A percentile compares a stretch with the other conserved stretches of the same genome.
Conservation (phyloP, 805 yeast genomes). For the Monosporozyma aerobia region DNA sequence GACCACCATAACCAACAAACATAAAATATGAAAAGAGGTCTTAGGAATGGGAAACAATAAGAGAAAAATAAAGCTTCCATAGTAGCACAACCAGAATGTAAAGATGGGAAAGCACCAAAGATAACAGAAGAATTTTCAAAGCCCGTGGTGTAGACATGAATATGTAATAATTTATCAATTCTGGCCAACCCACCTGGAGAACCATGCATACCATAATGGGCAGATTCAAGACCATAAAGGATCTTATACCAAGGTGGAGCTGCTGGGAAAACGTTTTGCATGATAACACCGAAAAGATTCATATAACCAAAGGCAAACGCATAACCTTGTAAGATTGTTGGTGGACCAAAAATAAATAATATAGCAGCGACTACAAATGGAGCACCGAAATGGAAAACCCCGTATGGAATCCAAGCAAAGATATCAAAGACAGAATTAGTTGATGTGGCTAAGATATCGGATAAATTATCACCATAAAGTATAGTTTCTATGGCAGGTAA, state of each 20-base stretch:
- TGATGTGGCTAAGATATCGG: conserved; percentile 70
- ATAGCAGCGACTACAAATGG: conserved; percentile 80
- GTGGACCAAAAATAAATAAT: conserved; percentile 84
- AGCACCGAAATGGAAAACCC: conserved; percentile 78
- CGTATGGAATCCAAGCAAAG: conserved; percentile 94
- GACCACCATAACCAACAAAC: conserved; percentile 98
- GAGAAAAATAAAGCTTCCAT: conserved; percentile 84
- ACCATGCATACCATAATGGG: conserved; percentile 84
- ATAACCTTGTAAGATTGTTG: conserved; percentile 70
- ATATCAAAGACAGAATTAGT: conserved; percentile 61
- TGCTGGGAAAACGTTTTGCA: conserved; percentile 78
- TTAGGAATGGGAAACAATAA: conserved; percentile 67
- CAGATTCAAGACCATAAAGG: conserved; percentile 77
- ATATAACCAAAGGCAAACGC: conserved; percentile 93
- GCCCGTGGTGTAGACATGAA: conserved; percentile 74
- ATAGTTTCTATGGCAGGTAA: conserved; percentile 89
- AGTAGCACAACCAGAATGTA: conserved; percentile 90
- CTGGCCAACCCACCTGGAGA: conserved; percentile 93
- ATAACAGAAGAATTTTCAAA: conserved; percentile 84
- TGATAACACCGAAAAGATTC: conserved; percentile 78
- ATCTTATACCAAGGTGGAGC: conserved; percentile 98
- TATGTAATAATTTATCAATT: conserved; percentile 68
- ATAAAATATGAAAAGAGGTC: conserved; percentile 61
- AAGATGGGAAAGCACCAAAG: conserved; percentile 83
- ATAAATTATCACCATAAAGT: conserved; percentile 81